Evolutionary conservation across 2,329 filamentous ascomycete species (phyloP), one percentile per base, ranked within the genome.

Genomic region (Davidsoniella eucalypti): DNA sequence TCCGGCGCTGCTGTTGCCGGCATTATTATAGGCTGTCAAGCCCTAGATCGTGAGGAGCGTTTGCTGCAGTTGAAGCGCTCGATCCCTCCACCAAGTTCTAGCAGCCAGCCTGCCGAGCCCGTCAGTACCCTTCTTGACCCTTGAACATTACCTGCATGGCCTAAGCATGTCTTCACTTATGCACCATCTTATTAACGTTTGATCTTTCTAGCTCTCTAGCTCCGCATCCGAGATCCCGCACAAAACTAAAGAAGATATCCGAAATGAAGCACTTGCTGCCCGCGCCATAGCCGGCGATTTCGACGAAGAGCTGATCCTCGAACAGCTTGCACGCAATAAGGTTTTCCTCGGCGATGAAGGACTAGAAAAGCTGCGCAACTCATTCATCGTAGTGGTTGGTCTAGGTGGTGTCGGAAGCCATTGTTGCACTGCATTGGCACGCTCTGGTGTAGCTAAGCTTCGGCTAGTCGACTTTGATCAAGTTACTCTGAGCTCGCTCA

Each of bases 391-490:
- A 38, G 76, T 98, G 1, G 87, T 98, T 9, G 92, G 92, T 3
- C 90, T 87, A 57, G 92, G 92, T 55, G 92, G 92, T 40, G 92
- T 98, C 4, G 92, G 92, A 43, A 95, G 87, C 5, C 93, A 98
- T 68, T 88, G 86, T 55, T 77, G 82, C 4, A 82, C 88, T 1
- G 82, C 92, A 3, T 77, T 98, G 26, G 83, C 87, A 4, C 81
- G 92, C 26, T 94, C 88, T 0, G 92, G 92, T 29, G 87, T 94
- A 41, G 81, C 83, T n/a, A 82, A 80, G 58, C 73, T 98, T 50
- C 81, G 92, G 1, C 75, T 98, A 37, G 79, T 98, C 57, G 92
- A 98, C 64, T 98, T 98, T 62, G 92, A 98, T 63, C 92, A 98
- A 71, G 90, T 98, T 33, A 94, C 88, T 0, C 71, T 98, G 42